Evolutionary conservation across 2,329 filamentous ascomycete species (phyloP).

Genomic region (Botryotinia narcissicola): DNA sequence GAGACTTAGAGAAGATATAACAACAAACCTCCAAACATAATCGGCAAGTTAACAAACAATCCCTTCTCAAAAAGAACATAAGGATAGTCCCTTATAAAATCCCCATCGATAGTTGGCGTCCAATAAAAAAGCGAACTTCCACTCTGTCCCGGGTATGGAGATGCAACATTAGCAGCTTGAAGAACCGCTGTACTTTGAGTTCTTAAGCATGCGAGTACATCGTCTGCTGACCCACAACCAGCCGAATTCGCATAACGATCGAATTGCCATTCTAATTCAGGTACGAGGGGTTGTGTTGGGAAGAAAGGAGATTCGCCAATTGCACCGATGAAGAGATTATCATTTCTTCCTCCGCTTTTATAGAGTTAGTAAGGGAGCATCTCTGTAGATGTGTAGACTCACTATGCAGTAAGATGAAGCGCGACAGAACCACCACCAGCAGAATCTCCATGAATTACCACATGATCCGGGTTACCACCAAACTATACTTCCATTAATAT

Average conservation of each 20-base stretch:
- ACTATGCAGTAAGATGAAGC: constrained; percentile 39
- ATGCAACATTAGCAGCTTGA: constrained; percentile 41
- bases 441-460: constrained; percentile 49
- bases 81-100: constrained; percentile 43
- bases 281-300: constrained; percentile 41
- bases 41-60: constrained; percentile 43
- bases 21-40: constrained; percentile 41
- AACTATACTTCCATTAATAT: constrained; percentile 34
- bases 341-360: constrained; percentile 32
- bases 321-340: constrained; percentile 33
- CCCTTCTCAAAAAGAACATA: constrained; percentile 40
- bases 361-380: neutral
- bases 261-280: constrained; percentile 44
- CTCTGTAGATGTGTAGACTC: neutral
- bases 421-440: constrained; percentile 49
- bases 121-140: constrained; percentile 42
- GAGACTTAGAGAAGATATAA: neutral
- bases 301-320: constrained; percentile 42
- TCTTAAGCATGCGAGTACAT: constrained; percentile 42
- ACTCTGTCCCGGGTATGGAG: constrained; percentile 41
- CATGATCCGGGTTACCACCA: constrained; percentile 46
- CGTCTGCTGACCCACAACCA: constrained; percentile 34
- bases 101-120: constrained; percentile 44
- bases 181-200: constrained; percentile 40
- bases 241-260: constrained; percentile 39